Conservation (phyloP, 1,284 basidiomycete genomes). For the Chondrostereum purpureum region DNA sequence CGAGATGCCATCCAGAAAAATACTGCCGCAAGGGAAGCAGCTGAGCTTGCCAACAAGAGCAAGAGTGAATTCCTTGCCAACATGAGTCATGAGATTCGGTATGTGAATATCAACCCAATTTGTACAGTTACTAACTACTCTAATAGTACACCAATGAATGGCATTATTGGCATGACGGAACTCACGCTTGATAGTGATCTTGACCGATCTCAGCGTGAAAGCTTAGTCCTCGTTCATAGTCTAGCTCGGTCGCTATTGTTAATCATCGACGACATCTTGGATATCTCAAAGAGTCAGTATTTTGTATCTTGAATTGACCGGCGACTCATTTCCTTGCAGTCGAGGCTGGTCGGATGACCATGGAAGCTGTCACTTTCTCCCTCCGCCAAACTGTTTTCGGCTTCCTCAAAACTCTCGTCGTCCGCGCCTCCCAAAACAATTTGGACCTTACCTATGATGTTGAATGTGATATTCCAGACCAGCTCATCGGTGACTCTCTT, state of each 20-base stretch:
- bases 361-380: slow-evolving; percentile 99
- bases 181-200: slow-evolving; percentile 92
- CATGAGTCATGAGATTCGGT: slow-evolving; percentile 96
- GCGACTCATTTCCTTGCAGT: too few relatives aligned
- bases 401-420: slow-evolving; percentile 96
- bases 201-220: slow-evolving; percentile 87
- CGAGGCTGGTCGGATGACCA: slow-evolving; percentile 98
- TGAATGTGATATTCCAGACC: slow-evolving; percentile 93
- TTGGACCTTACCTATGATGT: slow-evolving; percentile 96
- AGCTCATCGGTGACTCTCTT: slow-evolving; percentile 94
- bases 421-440: slow-evolving; percentile 96
- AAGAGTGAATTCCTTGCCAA: slow-evolving; percentile 99
- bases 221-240: slow-evolving; percentile 92
- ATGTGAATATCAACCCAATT: slow-evolving; percentile 22
- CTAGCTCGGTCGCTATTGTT: slow-evolving; percentile 89
- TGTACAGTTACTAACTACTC: slow-evolving; percentile 12
- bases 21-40: slow-evolving; percentile 94
- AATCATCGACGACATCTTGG: slow-evolving; percentile 98
- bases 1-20: slow-evolving; percentile 99
- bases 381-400: slow-evolving; percentile 95
- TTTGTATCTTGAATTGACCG: too few relatives aligned
- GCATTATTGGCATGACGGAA: slow-evolving; percentile 99
- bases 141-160: slow-evolving; percentile 92
- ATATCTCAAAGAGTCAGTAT: slow-evolving; percentile 92
- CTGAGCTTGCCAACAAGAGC: slow-evolving; percentile 91